Base-by-base conservation (phyloP, 2,329 filamentous ascomycete genomes). In the Fusarium neocosmosporiellum region DNA sequence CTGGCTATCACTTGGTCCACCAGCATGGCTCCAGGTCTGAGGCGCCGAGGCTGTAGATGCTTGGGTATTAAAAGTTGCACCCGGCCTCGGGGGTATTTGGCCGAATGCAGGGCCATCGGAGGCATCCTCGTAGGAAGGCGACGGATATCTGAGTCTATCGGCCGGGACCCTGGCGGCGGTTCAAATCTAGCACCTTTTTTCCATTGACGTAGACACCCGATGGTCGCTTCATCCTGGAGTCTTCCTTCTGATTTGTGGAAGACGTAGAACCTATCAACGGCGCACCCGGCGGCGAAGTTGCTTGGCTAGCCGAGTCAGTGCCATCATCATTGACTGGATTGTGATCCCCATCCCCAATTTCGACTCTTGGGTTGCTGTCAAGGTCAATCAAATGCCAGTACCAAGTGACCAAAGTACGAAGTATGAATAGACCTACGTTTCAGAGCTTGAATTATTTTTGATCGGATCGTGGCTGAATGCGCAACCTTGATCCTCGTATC, bases 401-500 rank as follows among this genome's bases (percentile, higher is more conserved):
- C 34, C 34, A 36, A 48, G 29, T 18, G 31, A 53, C n/a, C 36
- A 61, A 41, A 39, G 53, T 50, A 69, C 60, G 43, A 59, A 61
- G 58, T 22, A 58, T 18, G 27, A 11, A 22, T 41, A 43, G 39
- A 85, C 85, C 80, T 85, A 88, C 86, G 82, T 83, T 64, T 90
- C 88, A 78, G 86, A 85, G 67, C 78, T 78, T 43, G 73, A 76
- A 62, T 74, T 76, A 22, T 80, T 84, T 82, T 91, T 94, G 75
- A 90, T 88, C 67, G 91, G 89, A 75, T 96, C 94, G 83, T 98
- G 95, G 79, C 95, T 96, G 84, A 97, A 98, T 74, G 93, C 91
- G 83, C 95, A 98, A 84, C 94, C 94, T 84, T 94, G 92, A 80
- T 96, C 94, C 84, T 97, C 93, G 83, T 95, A 97, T 72, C 94